Evolutionary conservation across 1,139 yeast species (phyloP).

Genomic region (Entelexis sorbosivorans): DNA sequence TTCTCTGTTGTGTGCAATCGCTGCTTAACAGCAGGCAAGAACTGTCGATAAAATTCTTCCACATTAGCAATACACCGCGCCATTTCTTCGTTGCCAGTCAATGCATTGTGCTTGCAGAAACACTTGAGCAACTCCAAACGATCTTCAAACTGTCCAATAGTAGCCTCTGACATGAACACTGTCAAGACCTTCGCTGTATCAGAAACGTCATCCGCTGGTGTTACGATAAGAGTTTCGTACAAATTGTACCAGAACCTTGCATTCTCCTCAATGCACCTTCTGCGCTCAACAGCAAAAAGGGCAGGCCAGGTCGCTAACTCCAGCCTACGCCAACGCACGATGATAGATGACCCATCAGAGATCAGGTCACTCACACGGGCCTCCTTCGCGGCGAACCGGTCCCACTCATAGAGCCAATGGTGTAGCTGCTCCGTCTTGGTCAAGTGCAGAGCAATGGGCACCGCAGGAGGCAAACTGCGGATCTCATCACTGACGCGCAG

Average conservation of each 20-base stretch:
- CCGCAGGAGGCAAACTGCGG: conserved; percentile 46
- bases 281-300: conserved; percentile 59
- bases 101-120: conserved; percentile 41
- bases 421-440: conserved; percentile 82
- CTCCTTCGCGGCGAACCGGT: conserved; percentile 73
- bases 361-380: conserved; percentile 52
- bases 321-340: conserved; percentile 81
- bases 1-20: conserved; percentile 40
- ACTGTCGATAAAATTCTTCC: conserved; percentile 54
- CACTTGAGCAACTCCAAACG: conserved; percentile 53
- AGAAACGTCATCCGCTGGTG: conserved; percentile 26
- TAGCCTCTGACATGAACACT: conserved; percentile 61
- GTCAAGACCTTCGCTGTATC: conserved; percentile 60
- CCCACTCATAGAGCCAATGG: conserved; percentile 81
- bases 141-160: conserved; percentile 57
- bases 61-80: conserved; percentile 49
- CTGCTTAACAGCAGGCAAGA: conserved; percentile 39
- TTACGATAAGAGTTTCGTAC: conserved; percentile 52
- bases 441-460: conserved; percentile 67
- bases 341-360: conserved; percentile 50
- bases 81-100: conserved; percentile 22
- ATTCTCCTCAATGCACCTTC: conserved; percentile 38
- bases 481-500: conserved; percentile 58
- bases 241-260: conserved; percentile 90
- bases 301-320: conserved; percentile 82